Percentiles rank a stretch among this genome's conserved stretches.
phyloP scores from a whole-genome alignment of 139 green algal genomes.

The Chlamydomonas incerta region DNA sequence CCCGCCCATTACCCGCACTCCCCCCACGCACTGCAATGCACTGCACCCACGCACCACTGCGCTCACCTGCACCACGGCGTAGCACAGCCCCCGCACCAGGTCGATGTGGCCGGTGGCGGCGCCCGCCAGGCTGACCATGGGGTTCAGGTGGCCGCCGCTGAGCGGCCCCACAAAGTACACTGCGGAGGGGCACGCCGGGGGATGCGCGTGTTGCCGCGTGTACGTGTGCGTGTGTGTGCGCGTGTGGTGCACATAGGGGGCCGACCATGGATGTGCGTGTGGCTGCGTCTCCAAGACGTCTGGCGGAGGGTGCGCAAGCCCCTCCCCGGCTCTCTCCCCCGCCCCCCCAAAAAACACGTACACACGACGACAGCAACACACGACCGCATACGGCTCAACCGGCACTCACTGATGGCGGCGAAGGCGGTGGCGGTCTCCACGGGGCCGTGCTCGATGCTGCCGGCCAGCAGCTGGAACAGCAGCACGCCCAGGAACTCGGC shows the following conservation, averaged over 20 bases:
- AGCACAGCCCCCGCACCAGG: constrained; percentile 43
- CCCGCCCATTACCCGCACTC: too few species aligned
- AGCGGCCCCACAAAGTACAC: constrained; percentile 34
- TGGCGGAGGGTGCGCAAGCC: too few species aligned
- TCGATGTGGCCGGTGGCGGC: constrained; percentile 58
- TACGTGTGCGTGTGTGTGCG: too few species aligned
- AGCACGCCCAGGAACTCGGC: constrained; percentile 51
- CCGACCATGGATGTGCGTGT: too few species aligned
- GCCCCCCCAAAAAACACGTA: not conserved
- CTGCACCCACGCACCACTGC: too few species aligned
- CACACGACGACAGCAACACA: too few species aligned
- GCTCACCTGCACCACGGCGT: constrained; percentile 52
- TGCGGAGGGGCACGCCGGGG: constrained; percentile 1
- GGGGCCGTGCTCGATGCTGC: not conserved
- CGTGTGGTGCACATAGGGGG: too few species aligned
- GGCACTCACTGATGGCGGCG: constrained; percentile 32
- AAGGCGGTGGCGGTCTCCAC: constrained; percentile 44
- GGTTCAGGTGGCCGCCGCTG: constrained; percentile 66
- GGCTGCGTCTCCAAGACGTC: too few species aligned
- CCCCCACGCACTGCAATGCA: too few species aligned
- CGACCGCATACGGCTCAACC: too few species aligned
- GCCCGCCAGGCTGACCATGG: constrained; percentile 51
- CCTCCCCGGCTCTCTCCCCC: too few species aligned
- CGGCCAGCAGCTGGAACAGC: constrained; percentile 54
- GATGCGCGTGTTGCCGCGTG: too few species aligned